A percentile compares a stretch with the other conserved stretches of the same genome.
phyloP scores from a whole-genome alignment of 1,139 yeast genomes.

The Kodamaea arcana region DNA sequence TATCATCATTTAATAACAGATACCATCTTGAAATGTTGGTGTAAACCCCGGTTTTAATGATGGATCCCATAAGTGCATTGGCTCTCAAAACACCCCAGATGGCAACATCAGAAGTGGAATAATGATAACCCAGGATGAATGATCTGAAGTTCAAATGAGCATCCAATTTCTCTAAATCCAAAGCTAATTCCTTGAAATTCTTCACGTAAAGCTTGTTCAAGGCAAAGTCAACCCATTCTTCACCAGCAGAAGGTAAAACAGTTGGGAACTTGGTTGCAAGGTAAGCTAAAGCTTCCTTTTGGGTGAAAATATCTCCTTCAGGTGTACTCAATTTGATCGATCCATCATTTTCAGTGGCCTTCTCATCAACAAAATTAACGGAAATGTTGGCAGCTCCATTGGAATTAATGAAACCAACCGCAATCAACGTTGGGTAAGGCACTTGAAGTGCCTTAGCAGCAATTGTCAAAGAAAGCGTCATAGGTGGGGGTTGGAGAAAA shows the following conservation, averaged over 20 bases:
- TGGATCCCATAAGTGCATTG: slow-evolving; percentile 88
- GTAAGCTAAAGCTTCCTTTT: slow-evolving; percentile 39
- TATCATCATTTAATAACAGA: slow-evolving; percentile 64
- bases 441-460: slow-evolving; percentile 85
- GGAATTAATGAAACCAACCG: slow-evolving; percentile 68
- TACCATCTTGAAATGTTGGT: slow-evolving; percentile 93
- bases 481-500: neutral
- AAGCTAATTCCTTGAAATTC: slow-evolving; percentile 83
- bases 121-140: slow-evolving; percentile 62
- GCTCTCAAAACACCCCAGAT: slow-evolving; percentile 94
- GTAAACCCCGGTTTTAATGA: slow-evolving; percentile 78
- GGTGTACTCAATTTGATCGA: slow-evolving; percentile 43
- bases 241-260: slow-evolving; percentile 29
- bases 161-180: slow-evolving; percentile 76
- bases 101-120: slow-evolving; percentile 77
- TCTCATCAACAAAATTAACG: slow-evolving; percentile 66
- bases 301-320: slow-evolving; percentile 44
- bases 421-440: slow-evolving; percentile 77
- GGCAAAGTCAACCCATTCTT: slow-evolving; percentile 69
- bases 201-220: slow-evolving; percentile 66
- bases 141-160: slow-evolving; percentile 82
- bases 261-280: slow-evolving; percentile 47
- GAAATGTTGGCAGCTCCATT: slow-evolving; percentile 45
- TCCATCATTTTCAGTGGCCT: slow-evolving; percentile 38
- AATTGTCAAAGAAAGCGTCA: slow-evolving; percentile 42